Conservation (phyloP, 2,329 filamentous ascomycete genomes). For the Zalaria obscura region DNA sequence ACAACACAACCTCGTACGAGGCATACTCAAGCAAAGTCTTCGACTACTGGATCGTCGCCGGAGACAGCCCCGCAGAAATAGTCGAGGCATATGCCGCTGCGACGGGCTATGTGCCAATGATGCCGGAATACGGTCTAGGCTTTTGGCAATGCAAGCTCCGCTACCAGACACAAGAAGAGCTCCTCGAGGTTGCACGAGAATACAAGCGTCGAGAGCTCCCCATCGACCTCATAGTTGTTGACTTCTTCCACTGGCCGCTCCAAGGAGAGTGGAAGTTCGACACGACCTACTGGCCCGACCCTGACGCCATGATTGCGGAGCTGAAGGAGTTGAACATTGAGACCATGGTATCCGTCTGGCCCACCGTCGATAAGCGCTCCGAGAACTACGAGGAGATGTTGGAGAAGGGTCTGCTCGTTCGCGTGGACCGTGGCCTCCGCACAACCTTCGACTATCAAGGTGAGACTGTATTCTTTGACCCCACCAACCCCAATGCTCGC, state of each 20-base stretch:
- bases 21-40: conserved; percentile 42
- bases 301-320: conserved; percentile 50
- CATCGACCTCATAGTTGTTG: conserved; percentile 50
- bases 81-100: conserved; percentile 40
- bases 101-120: conserved; percentile 48
- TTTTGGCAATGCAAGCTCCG: conserved; percentile 57
- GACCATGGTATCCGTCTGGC: conserved; percentile 58
- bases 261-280: conserved; percentile 60
- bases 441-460: conserved; percentile 46
- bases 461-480: conserved; percentile 46
- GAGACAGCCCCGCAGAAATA: conserved; percentile 41
- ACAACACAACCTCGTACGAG: conserved; percentile 48
- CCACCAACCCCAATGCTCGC: conserved; percentile 46
- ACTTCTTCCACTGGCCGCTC: conserved; percentile 54
- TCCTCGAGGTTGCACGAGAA: conserved; percentile 45
- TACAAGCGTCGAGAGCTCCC: conserved; percentile 42
- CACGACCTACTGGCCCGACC: conserved; percentile 49
- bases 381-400: conserved; percentile 51
- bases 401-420: conserved; percentile 45
- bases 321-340: conserved; percentile 45
- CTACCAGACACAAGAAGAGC: conserved; percentile 51
- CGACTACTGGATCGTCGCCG: conserved; percentile 52
- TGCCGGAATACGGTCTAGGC: conserved; percentile 54
- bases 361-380: conserved; percentile 44
- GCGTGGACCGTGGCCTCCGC: conserved; percentile 44